Evolutionary conservation across 2,329 filamentous ascomycete species (phyloP), one percentile per base, ranked within the genome.

Genomic region (Pseudopyricularia cyperi): DNA sequence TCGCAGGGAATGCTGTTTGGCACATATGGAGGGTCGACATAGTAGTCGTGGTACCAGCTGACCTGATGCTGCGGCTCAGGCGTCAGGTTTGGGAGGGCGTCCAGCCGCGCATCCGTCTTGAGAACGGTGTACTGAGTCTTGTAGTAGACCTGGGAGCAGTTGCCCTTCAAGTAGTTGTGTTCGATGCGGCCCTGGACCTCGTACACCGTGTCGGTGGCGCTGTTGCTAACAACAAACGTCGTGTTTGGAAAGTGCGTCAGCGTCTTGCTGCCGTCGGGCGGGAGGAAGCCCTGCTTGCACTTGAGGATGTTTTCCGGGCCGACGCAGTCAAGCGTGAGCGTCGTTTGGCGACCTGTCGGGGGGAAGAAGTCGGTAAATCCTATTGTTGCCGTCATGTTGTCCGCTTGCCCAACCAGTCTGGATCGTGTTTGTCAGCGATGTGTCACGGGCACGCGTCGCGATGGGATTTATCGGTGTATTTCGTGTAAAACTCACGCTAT

Each of bases 251-350:
- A 49, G 19, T 49, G 47, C 28, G n/a, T 49, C 47, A 49, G 30
- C 19, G 47, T 49, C 47, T 49, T 49, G 47, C 47, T 49, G 6
- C 47, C 47, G 19, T 49, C 47, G 7, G 47, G 47, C 2, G 47
- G 47, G n/a, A 49, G 47, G 30, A 49, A 49, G 5, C 47, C 47
- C 47, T 49, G 47, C 32, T 49, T 49, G 47, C 47, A 49, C 32
- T 35, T 49, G 17, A 49, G 47, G 19, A 49, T 49, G 11, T 33
- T 33, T 9, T 9, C 47, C n/a, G 47, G 47, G 5, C 47, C 47
- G 15, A 35, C 32, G 19, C 47, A 49, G 32, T 49, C 47, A 2
- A 49, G 32, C 4, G 30, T 49, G n/a, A 49, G 28, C 6, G 47
- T 49, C 6, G 47, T 49, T 19, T 49, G 47, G 17, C 33, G 47